These are phyloP conservation scores for Solanum chiquidenum DNA, from an alignment of 257 asterid genomes.

Conservation along the genomic window DNA sequence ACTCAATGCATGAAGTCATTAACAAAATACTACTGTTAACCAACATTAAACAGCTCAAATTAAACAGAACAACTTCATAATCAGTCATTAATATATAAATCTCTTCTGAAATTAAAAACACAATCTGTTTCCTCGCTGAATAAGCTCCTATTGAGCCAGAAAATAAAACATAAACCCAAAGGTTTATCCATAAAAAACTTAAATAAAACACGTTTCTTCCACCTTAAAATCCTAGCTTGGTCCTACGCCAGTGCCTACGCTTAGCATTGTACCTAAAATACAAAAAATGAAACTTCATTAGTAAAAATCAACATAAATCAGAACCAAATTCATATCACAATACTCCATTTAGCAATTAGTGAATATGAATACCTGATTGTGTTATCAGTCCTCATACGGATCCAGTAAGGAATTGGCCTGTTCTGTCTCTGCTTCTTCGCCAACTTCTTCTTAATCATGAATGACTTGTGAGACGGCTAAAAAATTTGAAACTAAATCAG, in stretches of 20 bases:
- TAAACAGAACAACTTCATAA: not conserved
- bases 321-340: not conserved
- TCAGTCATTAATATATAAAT: not conserved
- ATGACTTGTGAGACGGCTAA: slow-evolving; percentile 13
- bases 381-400: slow-evolving; percentile 19
- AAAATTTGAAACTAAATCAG: not conserved
- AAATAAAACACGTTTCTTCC: not conserved
- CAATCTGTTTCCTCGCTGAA: not conserved
- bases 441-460: slow-evolving; percentile 13
- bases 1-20: not conserved
- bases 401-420: slow-evolving; percentile 17
- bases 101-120: not conserved
- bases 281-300: not conserved
- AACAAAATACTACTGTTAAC: not conserved
- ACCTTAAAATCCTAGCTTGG: slow-evolving; percentile 16
- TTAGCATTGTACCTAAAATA: slow-evolving; percentile 9
- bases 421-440: slow-evolving; percentile 19
- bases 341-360: not conserved
- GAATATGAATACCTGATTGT: slow-evolving; percentile 7
- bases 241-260: slow-evolving; percentile 21
- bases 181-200: not conserved
- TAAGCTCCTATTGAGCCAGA: not conserved
- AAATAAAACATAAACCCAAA: not conserved
- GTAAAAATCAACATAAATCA: not conserved
- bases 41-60: not conserved